A percentile compares a stretch with the other conserved stretches of the same genome.
Conservation (phyloP, 371 early-diverging fungal genomes). For the Choanephora cucurbitarum region DNA sequence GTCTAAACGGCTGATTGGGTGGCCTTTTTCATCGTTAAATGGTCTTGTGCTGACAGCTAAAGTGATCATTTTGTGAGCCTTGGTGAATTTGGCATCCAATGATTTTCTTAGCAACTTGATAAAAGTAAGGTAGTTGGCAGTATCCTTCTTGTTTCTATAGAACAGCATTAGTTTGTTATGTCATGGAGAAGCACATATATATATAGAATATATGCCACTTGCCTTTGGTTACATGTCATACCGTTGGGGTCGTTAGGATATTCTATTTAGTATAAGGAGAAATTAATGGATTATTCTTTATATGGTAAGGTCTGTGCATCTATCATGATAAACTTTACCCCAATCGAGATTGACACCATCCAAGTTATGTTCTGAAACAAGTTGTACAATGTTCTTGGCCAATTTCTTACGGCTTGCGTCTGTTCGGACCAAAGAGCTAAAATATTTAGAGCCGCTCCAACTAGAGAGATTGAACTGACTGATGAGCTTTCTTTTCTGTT, state of each 20-base stretch:
- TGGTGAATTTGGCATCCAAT: constrained; percentile 49
- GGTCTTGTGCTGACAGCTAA: constrained; percentile 69
- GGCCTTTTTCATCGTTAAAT: constrained; percentile 46
- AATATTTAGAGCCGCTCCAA: constrained; percentile 46
- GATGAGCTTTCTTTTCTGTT: neutral
- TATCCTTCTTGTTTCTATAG: constrained; percentile 47
- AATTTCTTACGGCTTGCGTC: constrained; percentile 18
- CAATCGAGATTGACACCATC: constrained; percentile 66
- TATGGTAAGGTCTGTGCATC: neutral
- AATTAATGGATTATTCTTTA: neutral
- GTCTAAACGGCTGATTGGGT: constrained; percentile 46
- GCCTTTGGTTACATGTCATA: constrained; percentile 40
- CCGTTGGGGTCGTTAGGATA: constrained; percentile 45
- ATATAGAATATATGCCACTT: constrained; percentile 2
- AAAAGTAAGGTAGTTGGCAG: constrained; percentile 48
- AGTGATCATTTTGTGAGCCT: constrained; percentile 61
- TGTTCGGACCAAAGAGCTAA: constrained; percentile 31
- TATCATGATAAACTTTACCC: constrained; percentile 33
- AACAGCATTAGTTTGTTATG: neutral
- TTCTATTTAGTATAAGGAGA: constrained; percentile 20
- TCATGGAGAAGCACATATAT: too few relatives aligned
- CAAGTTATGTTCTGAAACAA: constrained; percentile 47
- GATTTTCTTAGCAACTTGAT: constrained; percentile 63
- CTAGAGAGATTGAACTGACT: constrained; percentile 15
- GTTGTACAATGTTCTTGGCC: constrained; percentile 27